A percentile compares a stretch with the other conserved stretches of the same genome.
phyloP scores from a whole-genome alignment of 345 rosid species.

The Salix viminalis region DNA sequence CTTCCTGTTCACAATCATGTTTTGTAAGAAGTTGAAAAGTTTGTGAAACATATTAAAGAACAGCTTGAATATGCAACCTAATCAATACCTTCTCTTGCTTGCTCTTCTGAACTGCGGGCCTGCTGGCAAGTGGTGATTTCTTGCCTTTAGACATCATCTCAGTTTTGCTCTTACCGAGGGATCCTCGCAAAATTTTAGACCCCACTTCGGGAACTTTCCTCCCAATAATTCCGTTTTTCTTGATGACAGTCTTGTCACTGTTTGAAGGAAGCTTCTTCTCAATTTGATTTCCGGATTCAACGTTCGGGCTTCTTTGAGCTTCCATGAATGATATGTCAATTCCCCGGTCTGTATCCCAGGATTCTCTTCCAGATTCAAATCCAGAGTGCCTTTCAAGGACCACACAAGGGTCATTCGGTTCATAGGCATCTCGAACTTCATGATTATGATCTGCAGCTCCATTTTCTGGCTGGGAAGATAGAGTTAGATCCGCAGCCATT shows the following conservation, averaged over 20 bases:
- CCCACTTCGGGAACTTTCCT: constrained; percentile 33
- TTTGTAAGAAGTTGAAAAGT: neutral
- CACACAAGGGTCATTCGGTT: constrained; percentile 63
- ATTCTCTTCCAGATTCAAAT: constrained; percentile 32
- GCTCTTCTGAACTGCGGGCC: constrained; percentile 66
- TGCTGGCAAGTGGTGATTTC: constrained; percentile 46
- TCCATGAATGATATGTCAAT: constrained; percentile 52
- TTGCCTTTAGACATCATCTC: constrained; percentile 35
- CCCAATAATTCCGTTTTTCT: constrained; percentile 31
- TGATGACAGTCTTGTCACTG: constrained; percentile 6
- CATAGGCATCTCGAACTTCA: constrained; percentile 26
- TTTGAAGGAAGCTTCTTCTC: constrained; percentile 29
- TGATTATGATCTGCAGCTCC: constrained; percentile 30
- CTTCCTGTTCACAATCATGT: constrained; percentile 54
- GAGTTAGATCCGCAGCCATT: constrained; percentile 51
- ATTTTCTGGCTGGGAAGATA: constrained; percentile 33
- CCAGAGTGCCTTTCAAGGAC: constrained; percentile 52
- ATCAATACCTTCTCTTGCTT: constrained; percentile 62
- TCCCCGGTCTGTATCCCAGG: constrained; percentile 47
- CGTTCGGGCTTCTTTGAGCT: constrained; percentile 35
- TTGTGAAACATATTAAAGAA: neutral
- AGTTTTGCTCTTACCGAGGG: constrained; percentile 28
- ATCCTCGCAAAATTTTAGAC: constrained; percentile 32
- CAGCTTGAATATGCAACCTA: constrained; percentile 2
- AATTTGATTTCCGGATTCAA: constrained; percentile 20